A percentile compares a stretch with the other conserved stretches of the same genome.
These are phyloP conservation scores for Pestalotiopsis sp. DNA, from an alignment of 2,329 filamentous ascomycete genomes.

Conservation along the genomic window DNA sequence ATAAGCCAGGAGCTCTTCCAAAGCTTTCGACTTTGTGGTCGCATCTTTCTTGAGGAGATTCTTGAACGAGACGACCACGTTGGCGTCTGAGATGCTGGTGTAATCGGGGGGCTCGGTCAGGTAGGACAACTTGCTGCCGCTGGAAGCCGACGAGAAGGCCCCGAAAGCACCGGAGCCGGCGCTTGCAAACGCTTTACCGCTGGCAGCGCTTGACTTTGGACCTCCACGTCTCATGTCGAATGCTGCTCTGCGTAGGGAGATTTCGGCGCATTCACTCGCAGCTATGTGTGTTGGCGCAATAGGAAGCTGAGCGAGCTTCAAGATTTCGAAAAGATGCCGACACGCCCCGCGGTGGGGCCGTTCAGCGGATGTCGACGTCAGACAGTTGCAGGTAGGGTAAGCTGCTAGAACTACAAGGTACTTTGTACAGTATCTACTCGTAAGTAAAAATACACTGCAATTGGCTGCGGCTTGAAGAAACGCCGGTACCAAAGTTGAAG, in stretches of 20 bases:
- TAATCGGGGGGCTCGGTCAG: conserved; percentile 84
- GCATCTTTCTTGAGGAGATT: conserved; percentile 91
- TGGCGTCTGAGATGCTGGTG: conserved; percentile 72
- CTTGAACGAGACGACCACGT: conserved; percentile 87
- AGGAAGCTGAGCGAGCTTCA: neutral
- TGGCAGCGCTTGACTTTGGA: conserved; percentile 26
- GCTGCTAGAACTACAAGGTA: too few species aligned
- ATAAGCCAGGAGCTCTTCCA: conserved; percentile 78
- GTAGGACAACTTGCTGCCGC: conserved; percentile 70
- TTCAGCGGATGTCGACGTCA: neutral
- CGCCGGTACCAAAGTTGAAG: too few species aligned
- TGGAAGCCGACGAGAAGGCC: conserved; percentile 39
- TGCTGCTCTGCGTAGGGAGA: neutral
- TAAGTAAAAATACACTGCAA: neutral
- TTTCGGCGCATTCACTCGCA: neutral
- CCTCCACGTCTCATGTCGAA: conserved; percentile 29
- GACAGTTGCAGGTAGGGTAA: neutral
- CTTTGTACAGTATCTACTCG: neutral
- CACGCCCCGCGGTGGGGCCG: neutral
- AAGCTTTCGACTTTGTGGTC: conserved; percentile 84
- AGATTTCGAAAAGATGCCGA: neutral
- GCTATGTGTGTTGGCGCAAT: neutral
- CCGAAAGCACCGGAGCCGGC: conserved; percentile 35
- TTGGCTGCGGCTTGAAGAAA: too few species aligned
- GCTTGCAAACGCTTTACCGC: conserved; percentile 25